Evolutionary conservation across 352 stramenopile species (phyloP).

Genomic region (Phytopythium kandeliae): DNA sequence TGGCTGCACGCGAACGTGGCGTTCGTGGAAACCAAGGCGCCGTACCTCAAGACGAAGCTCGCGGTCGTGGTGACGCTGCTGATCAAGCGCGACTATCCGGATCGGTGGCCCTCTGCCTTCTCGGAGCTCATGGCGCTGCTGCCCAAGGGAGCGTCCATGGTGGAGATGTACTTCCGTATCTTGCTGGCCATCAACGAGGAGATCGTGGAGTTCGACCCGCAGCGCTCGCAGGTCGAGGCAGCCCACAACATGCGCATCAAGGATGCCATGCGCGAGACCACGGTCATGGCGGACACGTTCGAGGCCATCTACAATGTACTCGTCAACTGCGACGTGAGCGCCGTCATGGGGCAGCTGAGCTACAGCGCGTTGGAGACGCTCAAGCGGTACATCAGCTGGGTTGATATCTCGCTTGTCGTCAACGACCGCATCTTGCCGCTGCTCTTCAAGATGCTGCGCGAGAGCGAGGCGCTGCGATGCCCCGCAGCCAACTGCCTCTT

Average conservation of each 20-base stretch:
- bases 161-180: constrained; percentile 90
- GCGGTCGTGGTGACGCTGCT: constrained; percentile 75
- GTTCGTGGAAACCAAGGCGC: constrained; percentile 48
- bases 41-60: constrained; percentile 86
- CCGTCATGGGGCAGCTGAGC: constrained; percentile 65
- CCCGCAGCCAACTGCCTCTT: constrained; percentile 79
- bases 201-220: constrained; percentile 85
- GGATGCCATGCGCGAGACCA: constrained; percentile 80
- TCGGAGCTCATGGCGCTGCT: constrained; percentile 73
- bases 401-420: constrained; percentile 78
- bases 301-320: constrained; percentile 83
- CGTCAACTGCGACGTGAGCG: constrained; percentile 60
- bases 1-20: constrained; percentile 62
- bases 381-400: constrained; percentile 84
- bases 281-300: constrained; percentile 69
- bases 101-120: constrained; percentile 84
- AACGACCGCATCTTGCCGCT: constrained; percentile 80
- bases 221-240: constrained; percentile 48
- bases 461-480: constrained; percentile 53
- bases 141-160: constrained; percentile 61
- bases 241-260: constrained; percentile 84
- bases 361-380: constrained; percentile 66
- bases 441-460: constrained; percentile 62
- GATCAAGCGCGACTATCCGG: constrained; percentile 88
- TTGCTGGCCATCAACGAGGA: constrained; percentile 89